Evolutionary conservation across 495 filamentous ascomycete species (phyloP), one percentile per base, ranked within the genome.

Genomic region (Aspergillus funiculosus): DNA sequence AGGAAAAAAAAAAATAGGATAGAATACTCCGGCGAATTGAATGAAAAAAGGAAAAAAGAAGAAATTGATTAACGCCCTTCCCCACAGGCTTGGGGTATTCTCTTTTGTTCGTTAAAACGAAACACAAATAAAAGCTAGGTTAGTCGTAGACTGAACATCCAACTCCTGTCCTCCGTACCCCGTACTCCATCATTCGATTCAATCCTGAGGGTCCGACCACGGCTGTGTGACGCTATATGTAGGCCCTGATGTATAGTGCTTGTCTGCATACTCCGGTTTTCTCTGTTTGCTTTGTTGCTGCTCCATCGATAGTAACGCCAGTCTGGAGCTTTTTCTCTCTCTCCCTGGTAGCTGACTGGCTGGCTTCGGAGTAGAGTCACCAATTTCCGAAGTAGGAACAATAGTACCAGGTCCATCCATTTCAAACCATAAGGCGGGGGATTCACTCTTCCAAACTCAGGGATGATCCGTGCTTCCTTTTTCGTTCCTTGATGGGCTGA

Each of bases 211-310:
- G 40, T 43, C 40, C 27, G 40, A 43, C 40, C 40, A 34, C 40
- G 24, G 17, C 28, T 39, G 48, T 51, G 21, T 29, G 13, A 51
- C 46, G 17, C 14, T 20, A 21, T 24, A 27, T 25, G 31, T 22
- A 35, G 34, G 39, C 13, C 32, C 17, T 13, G 26, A 34, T 38
- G 21, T 18, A 14, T 29, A 17, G 36, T 40, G 36, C 22, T 38
- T 27, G 28, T 25, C 18, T 26, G 27, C 32, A 15, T n/a, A 19
- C 17, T 19, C 40, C 28, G 28, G 34, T 24, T 26, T 44, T 28
- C 21, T 51, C 24, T 43, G 48, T 44, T 51, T 40, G 41, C 41
- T 20, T 25, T 11, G 11, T 19, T 39, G 11, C 27, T 43, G 18
- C 18, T 31, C 15, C 18, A 39, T 39, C 18, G 22, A n/a, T 32